Conservation (phyloP, 176 grass and related monocot genomes). For the Hsuehochloa calcarea region DNA sequence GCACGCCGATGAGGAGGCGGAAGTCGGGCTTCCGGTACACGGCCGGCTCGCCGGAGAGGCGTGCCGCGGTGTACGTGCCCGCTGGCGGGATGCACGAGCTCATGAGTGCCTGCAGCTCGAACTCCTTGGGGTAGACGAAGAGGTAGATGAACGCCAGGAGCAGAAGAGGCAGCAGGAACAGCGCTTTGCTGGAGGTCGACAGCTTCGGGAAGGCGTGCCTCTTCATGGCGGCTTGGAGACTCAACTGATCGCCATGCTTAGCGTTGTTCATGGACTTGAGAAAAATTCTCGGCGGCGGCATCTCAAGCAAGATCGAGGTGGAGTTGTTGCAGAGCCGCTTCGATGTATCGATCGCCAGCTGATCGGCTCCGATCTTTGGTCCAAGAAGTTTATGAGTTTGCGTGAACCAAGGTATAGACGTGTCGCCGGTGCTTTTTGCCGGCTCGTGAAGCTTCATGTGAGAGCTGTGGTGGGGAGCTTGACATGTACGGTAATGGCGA, state of each 20-base stretch:
- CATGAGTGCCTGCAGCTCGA: slow-evolving; percentile 57
- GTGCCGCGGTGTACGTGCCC: background rate
- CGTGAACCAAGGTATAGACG: background rate
- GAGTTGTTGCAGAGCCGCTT: no score
- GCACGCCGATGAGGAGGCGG: slow-evolving; percentile 60
- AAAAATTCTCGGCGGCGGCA: background rate
- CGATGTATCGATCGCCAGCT: no score
- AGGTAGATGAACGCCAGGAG: slow-evolving; percentile 61
- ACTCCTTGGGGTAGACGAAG: slow-evolving; percentile 62
- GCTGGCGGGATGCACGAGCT: slow-evolving; percentile 26
- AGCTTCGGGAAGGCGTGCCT: slow-evolving; percentile 37
- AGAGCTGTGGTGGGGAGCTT: slow-evolving; percentile 13
- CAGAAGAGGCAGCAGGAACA: slow-evolving; percentile 51
- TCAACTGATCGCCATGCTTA: background rate
- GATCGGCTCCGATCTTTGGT: no score
- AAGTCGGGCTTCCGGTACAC: slow-evolving; percentile 49
- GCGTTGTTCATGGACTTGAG: background rate
- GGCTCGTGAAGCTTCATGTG: slow-evolving; percentile 12
- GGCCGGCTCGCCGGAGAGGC: background rate
- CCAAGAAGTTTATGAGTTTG: no score
- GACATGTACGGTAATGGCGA: background rate
- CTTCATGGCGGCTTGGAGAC: background rate
- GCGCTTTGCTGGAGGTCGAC: slow-evolving; percentile 35
- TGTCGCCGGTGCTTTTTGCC: background rate
- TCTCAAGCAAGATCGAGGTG: no score